phyloP scores from a whole-genome alignment of 164 flowering plant species.

The Santalum album region DNA sequence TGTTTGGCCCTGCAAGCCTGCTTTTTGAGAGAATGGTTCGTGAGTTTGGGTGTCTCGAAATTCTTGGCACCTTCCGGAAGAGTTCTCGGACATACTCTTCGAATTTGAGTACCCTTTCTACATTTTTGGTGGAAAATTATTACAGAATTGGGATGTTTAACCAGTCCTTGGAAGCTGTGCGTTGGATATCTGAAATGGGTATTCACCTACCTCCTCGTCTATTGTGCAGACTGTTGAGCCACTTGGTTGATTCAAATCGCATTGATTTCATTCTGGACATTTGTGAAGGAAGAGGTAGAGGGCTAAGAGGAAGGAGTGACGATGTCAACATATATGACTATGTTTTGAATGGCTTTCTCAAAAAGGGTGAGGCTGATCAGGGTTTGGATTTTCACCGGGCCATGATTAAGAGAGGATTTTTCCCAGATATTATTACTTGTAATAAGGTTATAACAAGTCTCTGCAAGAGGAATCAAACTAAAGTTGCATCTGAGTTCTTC shows the following conservation, averaged over 20 bases:
- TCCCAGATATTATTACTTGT: constrained; percentile 24
- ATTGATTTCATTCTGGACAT: constrained; percentile 17
- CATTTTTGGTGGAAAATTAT: constrained; percentile 29
- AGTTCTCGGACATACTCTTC: constrained; percentile 17
- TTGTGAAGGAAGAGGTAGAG: constrained; percentile 13
- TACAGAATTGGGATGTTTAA: constrained; percentile 26
- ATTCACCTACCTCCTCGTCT: constrained; percentile 18
- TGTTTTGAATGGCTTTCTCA: constrained; percentile 24
- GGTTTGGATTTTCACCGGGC: constrained; percentile 21
- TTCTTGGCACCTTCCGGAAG: constrained; percentile 16
- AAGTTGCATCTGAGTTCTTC: constrained; percentile 24
- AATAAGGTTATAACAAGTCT: constrained; percentile 29
- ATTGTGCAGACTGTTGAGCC: constrained; percentile 19
- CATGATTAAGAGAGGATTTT: constrained; percentile 22
- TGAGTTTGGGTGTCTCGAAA: constrained; percentile 15
- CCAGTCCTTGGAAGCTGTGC: constrained; percentile 14
- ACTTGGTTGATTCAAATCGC: constrained; percentile 17
- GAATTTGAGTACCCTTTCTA: constrained; percentile 20
- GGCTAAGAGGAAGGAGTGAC: constrained; percentile 1
- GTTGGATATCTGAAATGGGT: constrained; percentile 17
- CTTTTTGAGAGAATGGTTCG: constrained; percentile 25
- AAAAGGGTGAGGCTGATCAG: constrained; percentile 19
- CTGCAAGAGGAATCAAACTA: constrained; percentile 18
- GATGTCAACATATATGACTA: constrained; percentile 20
- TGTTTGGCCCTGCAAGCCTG: constrained; percentile 22